Evolutionary conservation across 139 green algal species (phyloP), one percentile per base, ranked within the genome.

Genomic region (Monoraphidium neglectum): DNA sequence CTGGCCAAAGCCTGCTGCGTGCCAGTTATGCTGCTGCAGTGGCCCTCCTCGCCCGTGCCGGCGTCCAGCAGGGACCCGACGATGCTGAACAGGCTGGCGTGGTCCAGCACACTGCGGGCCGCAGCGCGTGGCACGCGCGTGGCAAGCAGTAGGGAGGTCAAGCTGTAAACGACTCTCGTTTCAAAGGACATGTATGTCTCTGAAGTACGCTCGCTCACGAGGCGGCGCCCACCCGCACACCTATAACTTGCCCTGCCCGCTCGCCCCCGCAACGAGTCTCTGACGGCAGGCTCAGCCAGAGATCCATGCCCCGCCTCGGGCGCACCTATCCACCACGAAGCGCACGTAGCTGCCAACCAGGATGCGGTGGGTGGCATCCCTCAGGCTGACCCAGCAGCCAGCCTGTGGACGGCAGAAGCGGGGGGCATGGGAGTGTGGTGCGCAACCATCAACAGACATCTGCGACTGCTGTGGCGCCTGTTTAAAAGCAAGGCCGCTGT

Each of bases 81-180:
- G 56, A 63, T 63, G 56, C 56, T 63, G 56, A 63, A 63, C 24
- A 63, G 26, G 56, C 56, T 32, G 24, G 26, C 15, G 56, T 63
- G 24, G 26, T 63, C 56, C 56, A 28, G 12, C 26, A 32, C 23
- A 63, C 56, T 63, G 56, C 56, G 26, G 43, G 43, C 8, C 8
- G n/a, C n/a, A n/a, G n/a, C 49, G 15, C 49, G 49, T 18, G 18
- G 15, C 49, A 57, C 49, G 18, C 49, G 15, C 15, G 18, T 57
- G 49, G 49, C 18, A 15, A 15, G 43, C 8, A 51, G 8, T 51
- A 51, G 43, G 43, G 43, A 51, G 43, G 49, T 57, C 49, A n/a
- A n/a, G n/a, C n/a, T n/a, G n/a, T n/a, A n/a, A n/a, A n/a, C n/a
- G n/a, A n/a, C n/a, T n/a, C n/a, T n/a, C n/a, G n/a, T n/a, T n/a